phyloP scores from a whole-genome alignment of 139 green algal genomes.

The Chlamydomonas asymmetrica region DNA sequence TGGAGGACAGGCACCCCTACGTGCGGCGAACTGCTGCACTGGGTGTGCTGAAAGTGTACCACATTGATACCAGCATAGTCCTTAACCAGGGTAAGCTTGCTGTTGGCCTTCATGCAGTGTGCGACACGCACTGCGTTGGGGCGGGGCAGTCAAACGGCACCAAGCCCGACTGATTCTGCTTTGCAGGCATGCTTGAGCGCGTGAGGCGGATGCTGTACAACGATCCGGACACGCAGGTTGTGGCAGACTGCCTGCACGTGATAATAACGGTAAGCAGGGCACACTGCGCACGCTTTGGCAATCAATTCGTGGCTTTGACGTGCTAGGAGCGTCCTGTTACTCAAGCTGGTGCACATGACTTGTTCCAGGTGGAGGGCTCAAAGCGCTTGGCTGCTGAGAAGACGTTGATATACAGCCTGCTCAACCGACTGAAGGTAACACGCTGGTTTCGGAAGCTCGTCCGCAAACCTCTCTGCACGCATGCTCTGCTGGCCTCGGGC shows the following conservation, averaged over 20 bases:
- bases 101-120: too few relatives aligned
- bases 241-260: constrained; percentile 87
- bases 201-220: constrained; percentile 67
- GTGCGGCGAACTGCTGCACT: constrained; percentile 88
- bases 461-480: too few relatives aligned
- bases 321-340: too few relatives aligned
- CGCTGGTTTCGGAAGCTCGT: too few relatives aligned
- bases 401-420: constrained; percentile 79
- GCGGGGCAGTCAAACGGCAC: too few relatives aligned
- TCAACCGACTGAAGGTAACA: constrained; percentile 91
- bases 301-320: too few relatives aligned
- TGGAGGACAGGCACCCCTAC: constrained; percentile 85
- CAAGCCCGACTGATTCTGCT: too few relatives aligned
- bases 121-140: too few relatives aligned
- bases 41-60: constrained; percentile 89
- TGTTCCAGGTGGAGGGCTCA: constrained; percentile 32
- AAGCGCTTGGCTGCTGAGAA: constrained; percentile 55
- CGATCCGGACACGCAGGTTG: constrained; percentile 83
- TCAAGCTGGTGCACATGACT: too few relatives aligned
- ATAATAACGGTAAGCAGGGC: too few relatives aligned
- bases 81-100: constrained; percentile 46
- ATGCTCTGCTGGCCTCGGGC: not conserved
- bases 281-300: too few relatives aligned
- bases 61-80: constrained; percentile 64
- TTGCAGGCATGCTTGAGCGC: constrained; percentile 65